These are phyloP conservation scores for Trichoderma aggressivum DNA, from an alignment of 2,329 filamentous ascomycete genomes.

Conservation along the genomic window DNA sequence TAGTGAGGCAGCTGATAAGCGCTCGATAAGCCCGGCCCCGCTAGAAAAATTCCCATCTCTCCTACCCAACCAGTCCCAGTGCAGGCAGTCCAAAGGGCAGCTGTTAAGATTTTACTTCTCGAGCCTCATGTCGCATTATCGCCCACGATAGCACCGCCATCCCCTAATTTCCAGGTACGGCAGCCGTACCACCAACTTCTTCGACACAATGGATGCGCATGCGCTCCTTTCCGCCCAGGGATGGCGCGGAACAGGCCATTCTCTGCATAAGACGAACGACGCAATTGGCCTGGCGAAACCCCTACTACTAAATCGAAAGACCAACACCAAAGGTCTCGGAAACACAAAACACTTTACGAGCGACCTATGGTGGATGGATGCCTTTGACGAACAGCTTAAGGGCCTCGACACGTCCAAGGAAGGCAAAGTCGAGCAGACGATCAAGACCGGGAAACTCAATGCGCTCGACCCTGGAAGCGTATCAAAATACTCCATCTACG, in stretches of 20 bases:
- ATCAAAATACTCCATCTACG: slow-evolving; percentile 67
- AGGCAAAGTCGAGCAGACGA: slow-evolving; percentile 55
- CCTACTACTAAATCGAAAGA: slow-evolving; percentile 77
- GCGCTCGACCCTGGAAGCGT: slow-evolving; percentile 52
- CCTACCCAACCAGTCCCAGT: background rate
- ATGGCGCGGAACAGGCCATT: slow-evolving; percentile 86
- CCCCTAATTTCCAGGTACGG: background rate
- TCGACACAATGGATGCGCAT: slow-evolving; percentile 69
- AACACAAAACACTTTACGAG: slow-evolving; percentile 64
- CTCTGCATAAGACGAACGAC: slow-evolving; percentile 72
- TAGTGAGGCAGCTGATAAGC: slow-evolving; percentile 21
- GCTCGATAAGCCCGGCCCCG: slow-evolving; percentile 28
- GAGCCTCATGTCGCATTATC: background rate
- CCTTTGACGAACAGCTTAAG: slow-evolving; percentile 87
- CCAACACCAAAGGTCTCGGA: slow-evolving; percentile 77
- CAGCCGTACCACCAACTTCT: background rate
- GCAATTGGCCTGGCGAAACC: slow-evolving; percentile 77
- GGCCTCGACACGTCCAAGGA: slow-evolving; percentile 64
- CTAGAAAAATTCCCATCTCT: slow-evolving; percentile 28
- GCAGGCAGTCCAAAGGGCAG: background rate
- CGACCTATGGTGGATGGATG: slow-evolving; percentile 96
- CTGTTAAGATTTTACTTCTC: background rate
- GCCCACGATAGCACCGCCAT: background rate
- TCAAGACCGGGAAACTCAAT: slow-evolving; percentile 53
- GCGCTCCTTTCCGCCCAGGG: slow-evolving; percentile 81